These are phyloP conservation scores for Trichodelitschia bisporula DNA, from an alignment of 495 filamentous ascomycete genomes.

Conservation along the genomic window DNA sequence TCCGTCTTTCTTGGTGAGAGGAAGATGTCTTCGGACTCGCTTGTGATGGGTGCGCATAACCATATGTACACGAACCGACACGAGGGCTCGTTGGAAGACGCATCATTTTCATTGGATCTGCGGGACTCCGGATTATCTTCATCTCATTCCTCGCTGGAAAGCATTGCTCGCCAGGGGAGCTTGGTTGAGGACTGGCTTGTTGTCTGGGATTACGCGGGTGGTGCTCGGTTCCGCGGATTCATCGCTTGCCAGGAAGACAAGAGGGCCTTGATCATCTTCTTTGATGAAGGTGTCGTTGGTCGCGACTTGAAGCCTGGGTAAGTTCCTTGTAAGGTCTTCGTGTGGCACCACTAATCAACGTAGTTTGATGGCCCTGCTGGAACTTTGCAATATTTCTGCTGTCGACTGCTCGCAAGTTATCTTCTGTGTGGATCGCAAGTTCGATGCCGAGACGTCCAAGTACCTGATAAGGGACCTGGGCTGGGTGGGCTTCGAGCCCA, in stretches of 20 bases:
- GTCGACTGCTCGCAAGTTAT: slow-evolving; percentile 56
- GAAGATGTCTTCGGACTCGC: slow-evolving; percentile 41
- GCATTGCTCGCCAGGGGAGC: slow-evolving; percentile 7
- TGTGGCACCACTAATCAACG: slow-evolving; percentile 3
- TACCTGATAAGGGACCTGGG: slow-evolving; percentile 55
- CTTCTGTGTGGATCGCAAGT: slow-evolving; percentile 48
- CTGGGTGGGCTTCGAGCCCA: slow-evolving; percentile 77
- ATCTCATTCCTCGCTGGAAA: no score
- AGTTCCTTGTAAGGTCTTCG: slow-evolving; percentile 14
- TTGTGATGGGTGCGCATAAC: slow-evolving; percentile 35
- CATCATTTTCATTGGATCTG: no score
- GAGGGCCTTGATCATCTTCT: slow-evolving; percentile 69
- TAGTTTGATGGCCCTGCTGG: slow-evolving; percentile 75
- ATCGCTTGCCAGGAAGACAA: slow-evolving; percentile 34
- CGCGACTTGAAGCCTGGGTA: slow-evolving; percentile 76
- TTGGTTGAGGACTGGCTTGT: slow-evolving; percentile 38
- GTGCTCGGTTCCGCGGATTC: slow-evolving; percentile 64
- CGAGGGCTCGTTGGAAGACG: no score
- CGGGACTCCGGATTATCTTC: no score
- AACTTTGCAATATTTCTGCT: slow-evolving; percentile 43
- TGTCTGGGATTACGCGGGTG: slow-evolving; percentile 72
- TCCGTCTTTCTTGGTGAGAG: slow-evolving; percentile 89
- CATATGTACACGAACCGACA: no score
- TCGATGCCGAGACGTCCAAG: slow-evolving; percentile 27
- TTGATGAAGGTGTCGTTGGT: slow-evolving; percentile 40